Base-by-base conservation (phyloP, 768 basidiomycete species). In the Asterophora parasitica region DNA sequence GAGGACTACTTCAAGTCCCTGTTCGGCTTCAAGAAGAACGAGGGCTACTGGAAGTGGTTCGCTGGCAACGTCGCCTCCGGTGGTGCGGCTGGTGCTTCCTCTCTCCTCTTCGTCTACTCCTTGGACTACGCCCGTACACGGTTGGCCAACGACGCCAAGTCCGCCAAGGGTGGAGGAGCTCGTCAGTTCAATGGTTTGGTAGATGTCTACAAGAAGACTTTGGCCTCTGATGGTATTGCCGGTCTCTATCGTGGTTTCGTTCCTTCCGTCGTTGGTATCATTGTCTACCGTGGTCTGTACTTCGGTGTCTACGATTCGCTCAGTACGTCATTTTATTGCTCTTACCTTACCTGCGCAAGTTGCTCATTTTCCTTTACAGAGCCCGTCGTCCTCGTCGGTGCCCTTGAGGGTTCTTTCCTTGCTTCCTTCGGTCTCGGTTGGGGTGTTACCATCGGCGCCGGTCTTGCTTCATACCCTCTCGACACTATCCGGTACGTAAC, bases 171-270 rank as follows among this genome's bases (percentile, higher is more conserved):
- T 60, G 95, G 94, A 73, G 77, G 77, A 61, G 79, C 84, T 30
- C 91, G 96, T 73, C 96, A 99, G 70, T 98, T 98, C 83, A 98
- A 97, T 68, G 96, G 96, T 67, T 78, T 99, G 46, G 79, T 98
- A 55, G 96, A 98, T 65, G 93, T 96, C 55, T 96, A 96, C 81
- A 85, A 67, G 65, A 97, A 98, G 85, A 98, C 95, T 45, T 84
- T 98, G 61, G 93, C 93, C 27, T 83, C 92, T 23, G 96, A 99
- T 65, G 96, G 96, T 84, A 76, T 99, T 61, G 92, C 88, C 55
- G 96, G 96, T 80, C 92, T 99, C 62, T 99, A 98, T 82, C 93
- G 96, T 80, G 96, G 96, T 52, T 98, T 99, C 74, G 84, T 98
- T 47, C 96, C 96, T 55, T 98, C 95, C 52, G 96, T 99, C 54